Evolutionary conservation across 2,329 filamentous ascomycete genomes (phyloP), one percentile per base, ranked within the genome.

Genomic region (Lasiodiplodia gonubiensis): DNA sequence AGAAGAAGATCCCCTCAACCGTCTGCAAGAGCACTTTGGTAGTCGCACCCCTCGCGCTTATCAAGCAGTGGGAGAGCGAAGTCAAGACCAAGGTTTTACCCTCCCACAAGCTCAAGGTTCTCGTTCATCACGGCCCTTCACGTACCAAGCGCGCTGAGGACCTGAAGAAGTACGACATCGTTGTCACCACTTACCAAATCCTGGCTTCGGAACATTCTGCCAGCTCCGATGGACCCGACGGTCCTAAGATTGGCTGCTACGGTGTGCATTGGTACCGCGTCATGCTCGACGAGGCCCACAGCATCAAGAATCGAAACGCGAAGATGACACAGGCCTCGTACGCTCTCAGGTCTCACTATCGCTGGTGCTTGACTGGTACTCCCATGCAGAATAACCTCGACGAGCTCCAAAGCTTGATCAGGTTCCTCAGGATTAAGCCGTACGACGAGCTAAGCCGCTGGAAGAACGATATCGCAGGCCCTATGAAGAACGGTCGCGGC

Each of bases 311-410:
- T 76, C 90, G 94, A 70, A 97, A 96, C 72, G 93, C 95, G 25
- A 99, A 99, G 80, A 90, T 92, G 49, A 97, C 94, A 1, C 93
- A 97, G 77, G 94, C 95, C 1, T 95, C 92, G 71, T 99, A 90
- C 76, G 92, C 92, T 1, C 81, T 99, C 37, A 85, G 90, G 35
- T 90, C 92, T 23, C 91, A 95, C 77, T 98, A 97, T 74, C 87
- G 95, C 69, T 99, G 95, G 95, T 98, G 95, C 75, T 81, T 99
- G 69, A 97, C 94, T 0, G 95, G 95, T 64, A 99, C 95, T 1
- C 95, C 95, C 0, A 93, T 99, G 90, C 95, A 99, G 77, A 99
- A 99, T 80, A 98, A 97, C 73, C 86, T 99, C 6, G 95, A 99
- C 71, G 95, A 99, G 79, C 83, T 99, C 63, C 95, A 99, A 76